Evolutionary conservation across 306 rosid genomes (phyloP), one percentile per base, ranked within the genome.

Genomic region (Ochetophila trinervis): DNA sequence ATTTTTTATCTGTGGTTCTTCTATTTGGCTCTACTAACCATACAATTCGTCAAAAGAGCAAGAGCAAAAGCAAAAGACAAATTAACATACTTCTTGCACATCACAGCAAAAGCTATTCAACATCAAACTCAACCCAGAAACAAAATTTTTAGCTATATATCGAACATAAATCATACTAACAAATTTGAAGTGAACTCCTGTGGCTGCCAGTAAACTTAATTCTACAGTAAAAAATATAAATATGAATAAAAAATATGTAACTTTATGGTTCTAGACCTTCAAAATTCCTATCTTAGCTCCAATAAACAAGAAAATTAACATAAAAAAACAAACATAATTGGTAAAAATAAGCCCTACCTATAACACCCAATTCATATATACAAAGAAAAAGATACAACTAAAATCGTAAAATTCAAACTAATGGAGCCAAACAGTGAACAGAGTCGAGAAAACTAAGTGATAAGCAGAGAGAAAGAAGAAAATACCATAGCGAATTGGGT

Each of bases 401-500:
- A 24, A 55, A 24, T 17, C 20, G 19, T 10, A 5, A 14, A 14
- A 77, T 49, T 69, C 35, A 69, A 51, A 34, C 53, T 19, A 47
- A 54, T 55, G 40, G 35, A 18, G 21, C 35, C 53, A n/a, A 65
- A 15, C 53, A 49, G 60, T 22, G 15, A 53, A 20, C 17, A 67
- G 76, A 65, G 53, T 9, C 23, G 14, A 60, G 22, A 21, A 53
- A 61, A 15, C 32, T 15, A 21, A 10, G 14, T 27, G 53, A 13
- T 34, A 30, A 20, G 24, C 17, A 53, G 6, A 18, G 54, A 58
- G 17, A 8, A 30, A 35, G 60, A 57, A 68, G 50, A 67, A 67
- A 66, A 58, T 81, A 91, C 97, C 97, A 91, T 91, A 58, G 95
- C 90, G 85, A 91, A 91, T 75, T 91, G 88, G 77, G 91, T 83